phyloP scores from a whole-genome alignment of 1,284 basidiomycete species.

The Trichosporon sp. region DNA sequence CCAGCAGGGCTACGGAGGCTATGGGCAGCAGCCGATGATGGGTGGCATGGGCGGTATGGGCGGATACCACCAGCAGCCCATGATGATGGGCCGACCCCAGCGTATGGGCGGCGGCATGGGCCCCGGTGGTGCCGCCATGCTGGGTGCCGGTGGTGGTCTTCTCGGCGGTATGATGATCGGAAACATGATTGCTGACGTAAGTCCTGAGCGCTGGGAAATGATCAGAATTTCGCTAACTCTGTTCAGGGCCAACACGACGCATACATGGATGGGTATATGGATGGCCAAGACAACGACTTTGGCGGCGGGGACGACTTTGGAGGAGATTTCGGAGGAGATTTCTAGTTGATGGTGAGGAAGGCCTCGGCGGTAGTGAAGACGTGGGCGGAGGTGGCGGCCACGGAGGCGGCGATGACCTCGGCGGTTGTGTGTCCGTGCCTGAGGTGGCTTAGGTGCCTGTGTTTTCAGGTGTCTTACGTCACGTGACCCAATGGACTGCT shows the following conservation, averaged over 20 bases:
- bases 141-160: conserved; percentile 46
- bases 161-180: conserved; percentile 49
- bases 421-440: too few species aligned
- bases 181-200: conserved; percentile 39
- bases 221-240: background rate
- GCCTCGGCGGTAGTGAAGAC: background rate
- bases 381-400: background rate
- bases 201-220: conserved; percentile 4
- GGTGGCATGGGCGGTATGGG: conserved; percentile 14
- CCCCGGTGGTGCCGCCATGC: conserved; percentile 22
- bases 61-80: conserved; percentile 10
- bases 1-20: conserved; percentile 12
- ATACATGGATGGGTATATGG: conserved; percentile 40
- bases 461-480: too few species aligned
- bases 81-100: conserved; percentile 1
- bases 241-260: conserved; percentile 21
- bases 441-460: too few species aligned
- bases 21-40: conserved; percentile 23
- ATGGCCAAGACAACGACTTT: conserved; percentile 23
- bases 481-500: too few species aligned
- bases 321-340: conserved; percentile 25
- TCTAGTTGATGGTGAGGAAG: background rate
- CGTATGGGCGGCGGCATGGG: background rate
- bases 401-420: too few species aligned
- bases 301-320: conserved; percentile 29